Evolutionary conservation across 805 yeast genomes (phyloP), one percentile per base, ranked within the genome.

Genomic region (Wickerhamomyces kurtzmanii): DNA sequence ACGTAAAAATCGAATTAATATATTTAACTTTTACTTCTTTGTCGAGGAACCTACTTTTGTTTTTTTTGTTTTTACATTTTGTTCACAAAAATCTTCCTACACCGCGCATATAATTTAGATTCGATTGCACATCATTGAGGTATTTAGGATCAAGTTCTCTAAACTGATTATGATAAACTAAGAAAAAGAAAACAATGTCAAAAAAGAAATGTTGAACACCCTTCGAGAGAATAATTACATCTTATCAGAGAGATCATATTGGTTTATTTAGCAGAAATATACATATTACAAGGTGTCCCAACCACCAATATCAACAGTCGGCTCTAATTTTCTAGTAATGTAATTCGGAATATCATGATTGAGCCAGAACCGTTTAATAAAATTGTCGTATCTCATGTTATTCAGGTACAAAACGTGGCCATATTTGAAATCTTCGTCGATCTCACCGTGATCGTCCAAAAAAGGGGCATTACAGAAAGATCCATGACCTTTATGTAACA

Each of bases 381-480:
- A 65, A 23, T 75, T 71, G 14, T 75, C 73, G 44, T 85, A 89
- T 29, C 83, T 62, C 4, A 56, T 54, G 23, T 56, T 51, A 50
- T 74, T 72, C 32, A 91, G 57, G 34, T 65, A 74, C 30, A 87
- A 70, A 0, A 93, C 82, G 29, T 85, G 71, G 1, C 77, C 78
- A 26, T 75, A 72, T 32, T 72, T 80, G 38, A 72, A 60, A 28
- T 78, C 87, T 23, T 75, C 78, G 27, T 87, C 85, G 11, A 75
- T 53, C 43, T 87, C 96, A 1, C 96, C 96, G 49, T 85, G 94
- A 20, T 65, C 65, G 48, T 87, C 95, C 20, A 83, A 54, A 46
- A 76, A 89, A 0, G 97, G 97, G 3, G 93, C 79, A 19, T 74
- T 75, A 34, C 71, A 65, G 49, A 89, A 89, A 1, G 94, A 73